These are phyloP conservation scores for Rhodotorula mucilaginosa DNA, from an alignment of 1,284 basidiomycete genomes.

Conservation along the genomic window DNA sequence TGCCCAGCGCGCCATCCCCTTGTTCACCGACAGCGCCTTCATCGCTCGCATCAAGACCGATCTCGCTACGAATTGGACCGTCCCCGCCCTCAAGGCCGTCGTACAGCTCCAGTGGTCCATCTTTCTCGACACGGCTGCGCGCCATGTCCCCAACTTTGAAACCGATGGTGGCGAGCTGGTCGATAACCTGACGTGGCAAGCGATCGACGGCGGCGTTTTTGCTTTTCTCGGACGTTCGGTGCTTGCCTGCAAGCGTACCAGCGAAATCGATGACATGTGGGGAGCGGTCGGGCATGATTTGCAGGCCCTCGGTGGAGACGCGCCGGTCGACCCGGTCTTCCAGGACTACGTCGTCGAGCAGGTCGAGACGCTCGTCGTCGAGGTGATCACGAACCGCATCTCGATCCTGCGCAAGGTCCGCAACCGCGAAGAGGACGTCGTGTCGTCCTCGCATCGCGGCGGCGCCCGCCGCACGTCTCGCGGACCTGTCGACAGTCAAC, in stretches of 20 bases:
- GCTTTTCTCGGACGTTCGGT: constrained; percentile 60
- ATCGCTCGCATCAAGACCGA: constrained; percentile 48
- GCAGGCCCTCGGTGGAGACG: constrained; percentile 50
- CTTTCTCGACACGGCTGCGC: constrained; percentile 71
- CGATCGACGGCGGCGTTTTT: constrained; percentile 78
- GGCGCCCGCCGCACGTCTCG: constrained; percentile 51
- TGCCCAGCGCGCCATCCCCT: constrained; percentile 38
- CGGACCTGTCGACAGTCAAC: constrained; percentile 5
- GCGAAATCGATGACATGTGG: constrained; percentile 42
- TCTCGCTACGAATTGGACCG: constrained; percentile 59
- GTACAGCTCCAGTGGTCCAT: constrained; percentile 82
- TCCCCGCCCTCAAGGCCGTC: constrained; percentile 70
- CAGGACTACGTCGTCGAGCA: constrained; percentile 62
- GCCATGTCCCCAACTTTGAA: constrained; percentile 62
- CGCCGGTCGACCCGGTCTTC: constrained; percentile 66
- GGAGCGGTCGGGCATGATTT: constrained; percentile 41
- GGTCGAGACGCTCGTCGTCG: constrained; percentile 69
- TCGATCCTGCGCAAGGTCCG: constrained; percentile 87
- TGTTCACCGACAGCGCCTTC: constrained; percentile 46
- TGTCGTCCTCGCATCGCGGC: constrained; percentile 52
- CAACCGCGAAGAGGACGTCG: constrained; percentile 81
- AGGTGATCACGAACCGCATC: constrained; percentile 72
- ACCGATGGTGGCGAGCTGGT: constrained; percentile 72
- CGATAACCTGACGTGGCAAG: constrained; percentile 75
- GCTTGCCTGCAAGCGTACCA: constrained; percentile 48